A percentile compares a stretch with the other conserved stretches of the same genome.
phyloP scores from a whole-genome alignment of 2,329 filamentous ascomycete genomes.

The Furcasterigmium sp. region DNA sequence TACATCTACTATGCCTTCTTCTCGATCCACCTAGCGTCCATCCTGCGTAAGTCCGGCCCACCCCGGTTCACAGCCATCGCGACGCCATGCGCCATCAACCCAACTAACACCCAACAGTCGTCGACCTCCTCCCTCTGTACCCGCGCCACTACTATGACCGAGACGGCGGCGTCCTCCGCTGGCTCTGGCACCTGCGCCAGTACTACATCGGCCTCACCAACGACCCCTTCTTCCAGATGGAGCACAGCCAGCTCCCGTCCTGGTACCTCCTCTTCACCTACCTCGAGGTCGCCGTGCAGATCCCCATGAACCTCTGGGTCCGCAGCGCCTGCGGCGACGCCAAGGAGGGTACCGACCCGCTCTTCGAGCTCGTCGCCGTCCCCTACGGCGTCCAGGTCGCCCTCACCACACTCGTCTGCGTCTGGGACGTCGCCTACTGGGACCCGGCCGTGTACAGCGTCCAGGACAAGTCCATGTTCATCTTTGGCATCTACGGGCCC shows the following conservation, averaged over 20 bases:
- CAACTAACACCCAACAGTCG: constrained; percentile 27
- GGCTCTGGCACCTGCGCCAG: constrained; percentile 36
- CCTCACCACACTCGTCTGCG: constrained; percentile 46
- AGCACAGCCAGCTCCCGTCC: constrained; percentile 26
- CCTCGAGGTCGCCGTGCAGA: constrained; percentile 43
- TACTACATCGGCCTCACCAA: constrained; percentile 43
- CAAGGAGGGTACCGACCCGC: constrained; percentile 21
- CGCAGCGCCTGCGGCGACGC: constrained; percentile 29
- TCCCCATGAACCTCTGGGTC: constrained; percentile 46
- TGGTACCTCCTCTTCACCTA: constrained; percentile 49
- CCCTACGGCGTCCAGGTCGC: constrained; percentile 46
- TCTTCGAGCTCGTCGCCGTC: constrained; percentile 44
- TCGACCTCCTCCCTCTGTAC: constrained; percentile 50
- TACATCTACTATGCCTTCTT: constrained; percentile 29
- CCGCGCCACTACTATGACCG: constrained; percentile 38
- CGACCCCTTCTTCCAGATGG: constrained; percentile 45
- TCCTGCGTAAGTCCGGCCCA: constrained; percentile 11
- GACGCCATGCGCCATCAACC: neutral
- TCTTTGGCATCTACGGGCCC: constrained; percentile 45
- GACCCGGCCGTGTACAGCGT: constrained; percentile 36
- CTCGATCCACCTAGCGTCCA: constrained; percentile 18
- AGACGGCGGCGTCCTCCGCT: constrained; percentile 38
- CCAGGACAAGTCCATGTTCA: constrained; percentile 38
- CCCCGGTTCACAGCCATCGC: neutral
- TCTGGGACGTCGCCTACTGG: constrained; percentile 45